These are phyloP conservation scores for Rhodosporidiobolus odoratus DNA, from an alignment of 768 basidiomycete genomes.

Conservation along the genomic window DNA sequence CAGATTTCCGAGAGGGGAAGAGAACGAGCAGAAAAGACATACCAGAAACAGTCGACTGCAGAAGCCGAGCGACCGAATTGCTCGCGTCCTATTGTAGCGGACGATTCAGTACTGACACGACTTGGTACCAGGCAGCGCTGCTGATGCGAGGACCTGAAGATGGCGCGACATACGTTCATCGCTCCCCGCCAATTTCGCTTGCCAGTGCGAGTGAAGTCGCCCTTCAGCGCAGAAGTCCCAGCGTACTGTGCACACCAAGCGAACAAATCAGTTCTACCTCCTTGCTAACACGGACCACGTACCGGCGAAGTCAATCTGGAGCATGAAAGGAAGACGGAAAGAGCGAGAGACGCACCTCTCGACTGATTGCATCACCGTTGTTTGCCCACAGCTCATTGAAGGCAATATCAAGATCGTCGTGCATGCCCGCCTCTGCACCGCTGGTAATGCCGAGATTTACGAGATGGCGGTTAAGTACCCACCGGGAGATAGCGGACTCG, in stretches of 20 bases:
- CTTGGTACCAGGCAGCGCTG: not conserved
- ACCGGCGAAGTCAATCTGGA: no score
- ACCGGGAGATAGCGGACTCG: conserved; percentile 76
- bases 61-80: conserved; percentile 77
- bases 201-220: conserved; percentile 65
- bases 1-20: not conserved
- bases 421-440: conserved; percentile 62
- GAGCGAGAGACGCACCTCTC: conserved; percentile 54
- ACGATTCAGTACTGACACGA: not conserved
- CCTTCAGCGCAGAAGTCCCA: conserved; percentile 93
- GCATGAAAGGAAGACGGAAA: conserved; percentile 57
- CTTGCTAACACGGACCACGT: no score
- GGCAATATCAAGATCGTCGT: conserved; percentile 60
- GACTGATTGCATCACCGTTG: conserved; percentile 90
- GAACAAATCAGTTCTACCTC: no score
- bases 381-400: conserved; percentile 98
- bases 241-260: conserved; percentile 50
- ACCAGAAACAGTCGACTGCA: conserved; percentile 52
- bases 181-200: conserved; percentile 86
- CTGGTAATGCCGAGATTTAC: conserved; percentile 52
- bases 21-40: conserved; percentile 54
- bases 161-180: conserved; percentile 48
- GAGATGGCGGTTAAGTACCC: conserved; percentile 57
- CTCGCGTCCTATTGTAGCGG: conserved; percentile 72
- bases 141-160: not conserved